A percentile compares a stretch with the other conserved stretches of the same genome.
Conservation (phyloP, 2,329 filamentous ascomycete genomes). For the Neoscytalidium dimidiatum region DNA sequence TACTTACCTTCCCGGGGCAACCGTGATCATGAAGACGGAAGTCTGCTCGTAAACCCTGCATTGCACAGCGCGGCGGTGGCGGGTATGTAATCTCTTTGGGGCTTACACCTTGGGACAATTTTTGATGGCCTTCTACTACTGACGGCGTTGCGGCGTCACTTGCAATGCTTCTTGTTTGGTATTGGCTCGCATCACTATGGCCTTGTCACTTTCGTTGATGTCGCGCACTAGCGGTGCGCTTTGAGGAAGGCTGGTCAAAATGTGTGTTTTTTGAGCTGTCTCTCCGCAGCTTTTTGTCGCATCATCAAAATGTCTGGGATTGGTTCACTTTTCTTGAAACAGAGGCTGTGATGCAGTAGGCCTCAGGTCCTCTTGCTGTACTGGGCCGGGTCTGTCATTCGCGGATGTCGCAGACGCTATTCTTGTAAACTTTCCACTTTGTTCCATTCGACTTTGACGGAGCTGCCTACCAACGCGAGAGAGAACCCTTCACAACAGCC, state of each 20-base stretch:
- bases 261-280: background rate
- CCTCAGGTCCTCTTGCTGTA: too few relatives aligned
- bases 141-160: background rate
- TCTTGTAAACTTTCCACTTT: too few relatives aligned
- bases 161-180: background rate
- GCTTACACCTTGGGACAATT: constrained; percentile 6
- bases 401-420: background rate
- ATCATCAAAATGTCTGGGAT: background rate
- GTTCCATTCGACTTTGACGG: too few relatives aligned
- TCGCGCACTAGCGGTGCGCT: background rate
- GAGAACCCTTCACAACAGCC: too few relatives aligned
- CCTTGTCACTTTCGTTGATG: background rate
- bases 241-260: background rate
- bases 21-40: background rate
- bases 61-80: background rate
- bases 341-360: too few relatives aligned
- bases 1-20: background rate
- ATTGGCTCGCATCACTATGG: background rate
- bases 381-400: background rate
- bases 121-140: background rate
- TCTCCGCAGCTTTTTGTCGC: background rate
- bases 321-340: too few relatives aligned
- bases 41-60: background rate
- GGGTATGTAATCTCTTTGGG: constrained; percentile 3
- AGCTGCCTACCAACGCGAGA: too few relatives aligned